Percentiles rank a stretch among this genome's conserved stretches.
Conservation (phyloP, 106 monocot species). For the Allium sativum region DNA sequence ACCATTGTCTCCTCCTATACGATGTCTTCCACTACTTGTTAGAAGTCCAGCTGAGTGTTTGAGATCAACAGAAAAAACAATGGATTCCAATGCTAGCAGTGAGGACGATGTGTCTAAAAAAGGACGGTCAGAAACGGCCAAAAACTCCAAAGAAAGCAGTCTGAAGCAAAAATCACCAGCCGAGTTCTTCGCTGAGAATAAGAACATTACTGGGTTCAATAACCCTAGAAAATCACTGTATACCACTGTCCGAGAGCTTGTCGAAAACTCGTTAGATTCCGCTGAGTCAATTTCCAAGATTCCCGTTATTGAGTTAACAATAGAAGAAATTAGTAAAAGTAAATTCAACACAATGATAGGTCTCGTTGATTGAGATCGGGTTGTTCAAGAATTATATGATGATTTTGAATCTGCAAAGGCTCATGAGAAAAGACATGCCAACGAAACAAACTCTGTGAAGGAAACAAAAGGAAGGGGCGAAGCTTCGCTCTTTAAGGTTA, state of each 20-base stretch:
- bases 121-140: conserved; percentile 19
- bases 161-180: conserved; percentile 96
- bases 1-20: too few species aligned
- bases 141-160: conserved; percentile 35
- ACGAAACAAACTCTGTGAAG: conserved; percentile 39
- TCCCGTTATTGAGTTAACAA: conserved; percentile 67
- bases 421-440: conserved; percentile 93
- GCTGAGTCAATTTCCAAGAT: conserved; percentile 91
- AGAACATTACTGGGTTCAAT: conserved; percentile 97
- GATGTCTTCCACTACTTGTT: too few species aligned
- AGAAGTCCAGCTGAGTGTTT: too few species aligned
- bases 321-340: conserved; percentile 83
- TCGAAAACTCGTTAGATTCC: conserved; percentile 95
- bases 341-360: conserved; percentile 97
- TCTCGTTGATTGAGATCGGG: conserved; percentile 69
- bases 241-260: conserved; percentile 85
- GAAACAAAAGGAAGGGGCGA: conserved; percentile 71
- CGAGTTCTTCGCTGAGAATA: conserved; percentile 98
- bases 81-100: too few species aligned
- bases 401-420: conserved; percentile 94
- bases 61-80: too few species aligned
- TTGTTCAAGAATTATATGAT: conserved; percentile 85
- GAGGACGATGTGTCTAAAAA: conserved; percentile 35
- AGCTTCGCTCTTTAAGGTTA: conserved; percentile 79
- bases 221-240: conserved; percentile 94